Base-by-base conservation (phyloP, 78 protist genomes). In the Mastigamoeba balamuthi region DNA sequence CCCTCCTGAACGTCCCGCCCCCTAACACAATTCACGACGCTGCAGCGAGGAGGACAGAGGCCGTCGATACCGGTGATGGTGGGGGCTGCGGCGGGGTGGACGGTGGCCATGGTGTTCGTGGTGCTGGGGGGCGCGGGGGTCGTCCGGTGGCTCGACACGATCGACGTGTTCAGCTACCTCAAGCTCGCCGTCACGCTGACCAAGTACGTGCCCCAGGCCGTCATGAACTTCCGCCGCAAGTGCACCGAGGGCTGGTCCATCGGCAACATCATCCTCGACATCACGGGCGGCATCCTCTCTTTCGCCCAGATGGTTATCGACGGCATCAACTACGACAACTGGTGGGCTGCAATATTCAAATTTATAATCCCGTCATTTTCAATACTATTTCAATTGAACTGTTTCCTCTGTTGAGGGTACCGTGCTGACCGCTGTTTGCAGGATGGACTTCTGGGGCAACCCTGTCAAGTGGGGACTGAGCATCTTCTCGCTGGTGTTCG, bases 221-320 rank as follows among this genome's bases (percentile, higher is more conserved):
- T 66, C 52, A 39, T 86, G n/a, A 90, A 92, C 79, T 84, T 28
- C 66, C 17, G 30, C 40, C 78, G 93, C 33, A 86, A 86, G 43
- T n/a, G 80, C 52, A 92, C 98, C 3, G 77, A 8, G 0, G 98
- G 98, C 40, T 92, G 94, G 95, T 74, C 72, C 78, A 92, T 92
- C 40, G 81, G 77, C 68, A 91, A 92, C 73, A 70, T 92, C 30
- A 30, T 94, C 44, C 81, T 94, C 8, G 98, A 94, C 69, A 83
- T 94, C 69, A 52, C 90, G 3, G 98, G 98, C 30, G 95, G 95
- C 43, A 4, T 68, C n/a, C 44, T 94, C 3, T 72, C 85, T 41
- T n/a, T 94, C 10, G 7, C 78, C 33, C 97, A 94, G 82, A 67
- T 85, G 84, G 23, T 85, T 29, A 52, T 91, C 25, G 84, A 77